Evolutionary conservation across 768 basidiomycete species (phyloP).

Genomic region (Xerocomus spinulosus): DNA sequence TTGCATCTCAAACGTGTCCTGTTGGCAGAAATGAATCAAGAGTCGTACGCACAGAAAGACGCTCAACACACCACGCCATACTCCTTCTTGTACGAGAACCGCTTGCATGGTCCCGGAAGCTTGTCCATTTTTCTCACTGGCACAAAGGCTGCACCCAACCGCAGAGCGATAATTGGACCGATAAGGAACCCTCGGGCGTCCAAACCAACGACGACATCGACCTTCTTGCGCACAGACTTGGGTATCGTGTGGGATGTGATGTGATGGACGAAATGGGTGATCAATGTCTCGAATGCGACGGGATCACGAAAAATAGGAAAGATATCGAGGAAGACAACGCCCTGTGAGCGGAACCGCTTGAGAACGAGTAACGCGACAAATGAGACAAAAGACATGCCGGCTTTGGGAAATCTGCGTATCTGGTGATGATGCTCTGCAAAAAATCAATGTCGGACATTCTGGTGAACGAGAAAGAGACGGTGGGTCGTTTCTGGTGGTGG

Average conservation of each 20-base stretch:
- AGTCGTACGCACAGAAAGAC: background rate
- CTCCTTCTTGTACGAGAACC: slow-evolving; percentile 83
- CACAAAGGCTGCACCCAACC: slow-evolving; percentile 91
- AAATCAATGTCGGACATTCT: slow-evolving; percentile 73
- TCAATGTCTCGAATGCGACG: slow-evolving; percentile 80
- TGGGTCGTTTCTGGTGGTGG: background rate
- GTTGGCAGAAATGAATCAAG: slow-evolving; percentile 1
- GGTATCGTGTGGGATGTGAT: slow-evolving; percentile 75
- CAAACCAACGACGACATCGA: slow-evolving; percentile 91
- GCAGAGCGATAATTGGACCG: slow-evolving; percentile 86
- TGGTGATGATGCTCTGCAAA: slow-evolving; percentile 55
- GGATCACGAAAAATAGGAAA: slow-evolving; percentile 90
- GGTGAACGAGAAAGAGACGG: background rate
- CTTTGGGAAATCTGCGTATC: slow-evolving; percentile 82
- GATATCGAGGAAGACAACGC: slow-evolving; percentile 90
- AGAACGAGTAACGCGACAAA: background rate
- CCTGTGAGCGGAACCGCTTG: slow-evolving; percentile 40
- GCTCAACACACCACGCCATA: slow-evolving; percentile 68
- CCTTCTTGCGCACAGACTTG: slow-evolving; percentile 53
- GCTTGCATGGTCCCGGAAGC: slow-evolving; percentile 81
- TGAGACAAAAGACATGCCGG: slow-evolving; percentile 48
- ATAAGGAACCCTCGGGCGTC: slow-evolving; percentile 96
- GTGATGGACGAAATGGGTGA: slow-evolving; percentile 84
- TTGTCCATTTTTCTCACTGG: slow-evolving; percentile 94
- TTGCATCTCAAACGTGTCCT: slow-evolving; percentile 98